Evolutionary conservation across 2,329 filamentous ascomycete genomes (phyloP), one percentile per base, ranked within the genome.

Genomic region (Cryphonectria parasitica): DNA sequence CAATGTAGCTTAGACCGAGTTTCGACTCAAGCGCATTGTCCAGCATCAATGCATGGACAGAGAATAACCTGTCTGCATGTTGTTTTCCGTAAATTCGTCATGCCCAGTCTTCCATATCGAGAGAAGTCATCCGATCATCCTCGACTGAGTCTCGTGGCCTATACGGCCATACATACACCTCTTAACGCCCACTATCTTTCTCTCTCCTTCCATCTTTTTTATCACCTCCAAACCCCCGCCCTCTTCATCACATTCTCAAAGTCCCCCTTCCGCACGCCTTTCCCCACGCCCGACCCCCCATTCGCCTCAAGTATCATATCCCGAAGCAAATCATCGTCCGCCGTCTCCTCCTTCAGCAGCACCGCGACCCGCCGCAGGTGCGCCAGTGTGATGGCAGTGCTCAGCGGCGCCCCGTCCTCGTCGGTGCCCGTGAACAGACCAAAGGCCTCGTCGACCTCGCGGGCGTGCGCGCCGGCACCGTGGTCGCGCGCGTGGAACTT

Each of bases 221-320:
- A 19, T 97, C 75, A 91, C 98, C 79, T 92, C 92, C 95, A 95
- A 52, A 95, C 90, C 0, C 94, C 94, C 7, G 94, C 95, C 76
- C 92, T 86, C 74, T 86, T 88, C 94, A 97, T 95, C 6, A 97
- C 92, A 68, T 88, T 88, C 80, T 94, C 91, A 81, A 97, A 97
- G 77, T 98, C 93, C 67, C 92, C 90, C 77, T 90, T 84, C 56
- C 85, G 88, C 13, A 97, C 95, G 10, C 92, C 93, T 69, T 84
- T 87, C 52, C 85, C 88, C 15, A 92, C 87, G 22, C 92, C 91
- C 4, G 87, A 89, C 1, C 93, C 94, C 2, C 92, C 93, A 80
- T 97, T 98, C 64, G 95, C 96, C 84, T 98, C 95, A 64, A 94
- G 83, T 70, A 99, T 91, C 96, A 99, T 99, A 83, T 98, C 94